Base-by-base conservation (phyloP, 768 basidiomycete genomes). In the Boletus bicolor region DNA sequence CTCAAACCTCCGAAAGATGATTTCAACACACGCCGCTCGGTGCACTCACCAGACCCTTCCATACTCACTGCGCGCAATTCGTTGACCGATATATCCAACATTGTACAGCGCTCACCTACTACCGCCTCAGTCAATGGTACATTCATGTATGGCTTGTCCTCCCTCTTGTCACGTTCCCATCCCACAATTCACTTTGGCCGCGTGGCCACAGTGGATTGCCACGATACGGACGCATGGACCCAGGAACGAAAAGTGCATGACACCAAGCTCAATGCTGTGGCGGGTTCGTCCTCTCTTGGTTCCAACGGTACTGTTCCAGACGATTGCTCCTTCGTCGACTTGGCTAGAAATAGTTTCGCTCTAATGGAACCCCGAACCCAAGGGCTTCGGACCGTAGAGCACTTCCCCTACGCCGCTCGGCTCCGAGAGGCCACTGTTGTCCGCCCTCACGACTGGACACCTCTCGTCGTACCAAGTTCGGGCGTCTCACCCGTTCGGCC, bases 151-250 rank as follows among this genome's bases (percentile, higher is more conserved):
- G 48, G 51, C 42, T 48, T 48, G 34, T 35, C 48, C 17, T 53
- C 49, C 8, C 45, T 34, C 34, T 60, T 55, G 49, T 45, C 64
- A 52, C 54, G 38, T 51, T 58, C 36, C 28, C 38, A 36, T 45
- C 35, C 51, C 28, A 49, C 47, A 47, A 44, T 51, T 56, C 62
- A 64, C 53, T 10, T 44, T 32, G 17, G 48, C 39, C 60, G 61
- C 66, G 56, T 66, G 69, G 64, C 56, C 34, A 34, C 45, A 36
- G 48, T 42, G 49, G 45, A 46, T 49, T 11, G 50, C 69, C 71
- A 71, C 68, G 69, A 69, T 57, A 60, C 32, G 32, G 56, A 58
- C 54, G 50, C 69, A 55, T 73, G 71, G 58, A 10, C 44, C 12
- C 49, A 37, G 24, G 53, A 57, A 50, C 36, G 41, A 26, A 44